Percentiles rank a stretch among this genome's conserved stretches.
Conservation (phyloP, 352 stramenopile genomes). For the Globisporangium apiculatum region DNA sequence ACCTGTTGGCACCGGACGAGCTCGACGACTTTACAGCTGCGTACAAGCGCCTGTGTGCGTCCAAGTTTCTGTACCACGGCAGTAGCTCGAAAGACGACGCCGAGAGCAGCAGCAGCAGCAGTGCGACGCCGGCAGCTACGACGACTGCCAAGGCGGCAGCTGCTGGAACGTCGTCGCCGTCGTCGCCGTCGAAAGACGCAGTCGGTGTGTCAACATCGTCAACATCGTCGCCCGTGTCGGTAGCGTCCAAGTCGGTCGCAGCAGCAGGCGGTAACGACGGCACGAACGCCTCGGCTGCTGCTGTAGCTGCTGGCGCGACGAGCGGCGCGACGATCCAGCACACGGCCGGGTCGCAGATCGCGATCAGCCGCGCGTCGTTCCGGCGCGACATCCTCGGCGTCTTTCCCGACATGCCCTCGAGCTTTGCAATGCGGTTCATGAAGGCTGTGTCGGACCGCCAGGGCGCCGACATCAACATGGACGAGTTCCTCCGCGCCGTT, state of each 20-base stretch:
- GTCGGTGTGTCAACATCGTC: constrained; percentile 36
- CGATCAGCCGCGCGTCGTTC: constrained; percentile 77
- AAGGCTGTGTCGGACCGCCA: constrained; percentile 82
- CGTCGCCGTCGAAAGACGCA: constrained; percentile 16
- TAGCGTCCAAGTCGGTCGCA: constrained; percentile 22
- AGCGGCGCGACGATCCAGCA: constrained; percentile 45
- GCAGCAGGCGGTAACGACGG: neutral
- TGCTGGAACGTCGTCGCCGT: constrained; percentile 8
- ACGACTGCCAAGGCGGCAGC: neutral
- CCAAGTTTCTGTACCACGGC: constrained; percentile 78
- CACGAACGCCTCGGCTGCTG: constrained; percentile 7
- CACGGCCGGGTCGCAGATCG: constrained; percentile 72
- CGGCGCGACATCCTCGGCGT: constrained; percentile 81
- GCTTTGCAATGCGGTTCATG: constrained; percentile 86
- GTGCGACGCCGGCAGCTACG: constrained; percentile 8
- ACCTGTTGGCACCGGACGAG: constrained; percentile 50
- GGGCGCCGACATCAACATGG: constrained; percentile 83
- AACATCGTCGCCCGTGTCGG: constrained; percentile 15
- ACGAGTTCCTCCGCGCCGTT: constrained; percentile 78
- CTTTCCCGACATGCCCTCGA: constrained; percentile 87
- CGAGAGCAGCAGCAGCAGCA: constrained; percentile 16
- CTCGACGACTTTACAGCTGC: constrained; percentile 68
- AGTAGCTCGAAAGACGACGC: constrained; percentile 30
- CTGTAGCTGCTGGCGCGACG: neutral
- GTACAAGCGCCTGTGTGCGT: constrained; percentile 77